Conservation (phyloP, 2,329 filamentous ascomycete species). For the Stagonosporopsis vannaccii region DNA sequence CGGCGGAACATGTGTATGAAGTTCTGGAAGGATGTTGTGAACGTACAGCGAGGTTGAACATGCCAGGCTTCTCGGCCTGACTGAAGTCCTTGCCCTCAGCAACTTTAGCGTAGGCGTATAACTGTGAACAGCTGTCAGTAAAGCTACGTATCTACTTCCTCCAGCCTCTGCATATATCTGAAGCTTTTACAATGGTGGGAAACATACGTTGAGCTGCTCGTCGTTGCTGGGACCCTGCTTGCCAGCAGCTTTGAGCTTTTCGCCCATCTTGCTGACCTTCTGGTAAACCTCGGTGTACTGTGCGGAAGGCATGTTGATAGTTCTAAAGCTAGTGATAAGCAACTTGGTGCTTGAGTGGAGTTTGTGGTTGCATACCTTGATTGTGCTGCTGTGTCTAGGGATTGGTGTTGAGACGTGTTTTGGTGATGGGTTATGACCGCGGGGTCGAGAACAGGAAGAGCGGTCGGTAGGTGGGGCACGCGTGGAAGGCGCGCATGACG, state of each 20-base stretch:
- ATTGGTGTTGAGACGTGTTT: slow-evolving; percentile 13
- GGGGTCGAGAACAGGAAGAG: slow-evolving; percentile 19
- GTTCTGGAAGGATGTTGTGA: not conserved
- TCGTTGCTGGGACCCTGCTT: slow-evolving; percentile 41
- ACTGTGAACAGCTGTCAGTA: slow-evolving; percentile 47
- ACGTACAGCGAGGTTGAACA: slow-evolving; percentile 73
- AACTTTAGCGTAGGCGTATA: slow-evolving; percentile 59
- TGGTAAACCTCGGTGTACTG: slow-evolving; percentile 43
- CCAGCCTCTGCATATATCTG: not conserved
- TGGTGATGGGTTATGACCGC: slow-evolving; percentile 14
- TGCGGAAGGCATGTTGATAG: slow-evolving; percentile 37
- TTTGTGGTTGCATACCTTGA: not conserved
- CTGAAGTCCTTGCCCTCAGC: slow-evolving; percentile 50
- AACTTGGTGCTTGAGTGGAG: too few relatives aligned
- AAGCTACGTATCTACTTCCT: not conserved
- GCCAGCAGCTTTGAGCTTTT: slow-evolving; percentile 38
- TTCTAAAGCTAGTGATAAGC: not conserved
- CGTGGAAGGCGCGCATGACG: slow-evolving; percentile 25
- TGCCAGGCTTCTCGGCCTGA: slow-evolving; percentile 62
- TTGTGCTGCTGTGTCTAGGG: slow-evolving; percentile 7
- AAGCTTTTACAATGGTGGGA: not conserved
- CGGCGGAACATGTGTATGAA: not conserved
- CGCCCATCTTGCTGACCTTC: slow-evolving; percentile 41
- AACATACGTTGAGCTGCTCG: slow-evolving; percentile 59
- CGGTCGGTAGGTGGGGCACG: slow-evolving; percentile 16